Conservation (phyloP, 1,284 basidiomycete genomes). For the Puccinia triticina region DNA sequence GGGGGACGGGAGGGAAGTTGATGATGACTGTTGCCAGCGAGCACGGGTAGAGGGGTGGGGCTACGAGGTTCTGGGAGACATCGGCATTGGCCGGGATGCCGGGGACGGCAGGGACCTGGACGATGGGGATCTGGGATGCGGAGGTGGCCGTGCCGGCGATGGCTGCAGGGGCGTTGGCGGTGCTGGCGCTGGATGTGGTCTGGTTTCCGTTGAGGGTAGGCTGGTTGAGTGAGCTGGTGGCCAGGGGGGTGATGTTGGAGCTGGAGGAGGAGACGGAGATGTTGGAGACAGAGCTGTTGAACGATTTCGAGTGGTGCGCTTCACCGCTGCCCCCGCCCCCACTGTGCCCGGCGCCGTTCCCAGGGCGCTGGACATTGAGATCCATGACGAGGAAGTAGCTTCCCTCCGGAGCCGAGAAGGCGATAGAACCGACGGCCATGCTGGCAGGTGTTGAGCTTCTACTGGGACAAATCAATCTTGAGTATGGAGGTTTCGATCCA, state of each 20-base stretch:
- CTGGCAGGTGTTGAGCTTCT: neutral
- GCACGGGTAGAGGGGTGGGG: constrained; percentile 47
- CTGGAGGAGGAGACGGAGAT: neutral
- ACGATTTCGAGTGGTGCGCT: neutral
- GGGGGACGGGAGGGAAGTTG: constrained; percentile 32
- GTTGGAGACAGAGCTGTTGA: neutral
- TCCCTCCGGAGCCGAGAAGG: constrained; percentile 23
- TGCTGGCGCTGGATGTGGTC: neutral
- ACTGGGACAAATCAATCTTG: neutral
- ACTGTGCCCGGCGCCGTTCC: neutral
- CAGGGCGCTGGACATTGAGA: neutral
- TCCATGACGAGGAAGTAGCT: constrained; percentile 32
- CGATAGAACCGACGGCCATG: constrained; percentile 25
- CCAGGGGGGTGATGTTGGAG: neutral
- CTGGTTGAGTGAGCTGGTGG: neutral
- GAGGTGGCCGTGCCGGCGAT: neutral
- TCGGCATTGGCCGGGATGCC: constrained; percentile 29
- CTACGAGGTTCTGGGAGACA: constrained; percentile 13
- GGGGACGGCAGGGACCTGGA: constrained; percentile 13
- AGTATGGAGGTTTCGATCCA: neutral
- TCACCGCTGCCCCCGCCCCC: neutral
- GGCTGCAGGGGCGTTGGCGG: neutral
- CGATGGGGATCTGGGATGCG: neutral
- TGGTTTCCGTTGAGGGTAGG: neutral
- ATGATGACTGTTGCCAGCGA: constrained; percentile 38